Base-by-base conservation (phyloP, 2,329 filamentous ascomycete genomes). In the Xylaria sp. region DNA sequence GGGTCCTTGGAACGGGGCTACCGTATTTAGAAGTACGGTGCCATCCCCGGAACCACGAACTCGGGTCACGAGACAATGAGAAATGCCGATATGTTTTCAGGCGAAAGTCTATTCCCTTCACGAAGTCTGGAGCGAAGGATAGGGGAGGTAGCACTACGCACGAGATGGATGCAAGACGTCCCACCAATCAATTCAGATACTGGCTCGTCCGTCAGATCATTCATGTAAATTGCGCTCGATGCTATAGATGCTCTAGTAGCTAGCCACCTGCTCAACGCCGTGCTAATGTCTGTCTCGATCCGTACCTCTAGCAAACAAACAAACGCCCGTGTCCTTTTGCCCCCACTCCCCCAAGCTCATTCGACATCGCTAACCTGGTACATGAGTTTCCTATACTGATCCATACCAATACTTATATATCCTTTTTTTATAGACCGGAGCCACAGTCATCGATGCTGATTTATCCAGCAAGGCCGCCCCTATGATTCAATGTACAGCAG, bases 401-500 rank as follows among this genome's bases (percentile, higher is more conserved):
- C 29, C 29, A 13, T 11, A 34, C 29, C 29, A 34, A 13, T 34
- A 6, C 16, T 34, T 34, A 34, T 34, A 34, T 7, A 34, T 11
- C 29, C 29, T 7, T 34, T 13, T 26, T 26, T 34, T 34, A 13
- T 6, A 34, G 29, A 7, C 11, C 29, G 8, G 29, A 34, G 29
- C 29, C 29, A 34, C n/a, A n/a, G n/a, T n/a, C n/a, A n/a, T n/a
- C n/a, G n/a, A n/a, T n/a, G n/a, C n/a, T 34, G 11, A 11, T 13
- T 7, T 13, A 34, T 34, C 4, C 8, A 7, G 4, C 29, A 4
- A 34, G 29, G 29, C 8, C 29, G 29, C 29, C 47, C 26, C 13
- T 40, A 22, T 13, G 40, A 55, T 29, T 43, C 40, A 19, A 48
- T 49, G 26, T 50, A 46, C 22, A 55, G 18, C 43, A 52, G 44